Evolutionary conservation across 2,329 filamentous ascomycete species (phyloP), one percentile per base, ranked within the genome.

Genomic region (Scopulariopsis brevicaulis): DNA sequence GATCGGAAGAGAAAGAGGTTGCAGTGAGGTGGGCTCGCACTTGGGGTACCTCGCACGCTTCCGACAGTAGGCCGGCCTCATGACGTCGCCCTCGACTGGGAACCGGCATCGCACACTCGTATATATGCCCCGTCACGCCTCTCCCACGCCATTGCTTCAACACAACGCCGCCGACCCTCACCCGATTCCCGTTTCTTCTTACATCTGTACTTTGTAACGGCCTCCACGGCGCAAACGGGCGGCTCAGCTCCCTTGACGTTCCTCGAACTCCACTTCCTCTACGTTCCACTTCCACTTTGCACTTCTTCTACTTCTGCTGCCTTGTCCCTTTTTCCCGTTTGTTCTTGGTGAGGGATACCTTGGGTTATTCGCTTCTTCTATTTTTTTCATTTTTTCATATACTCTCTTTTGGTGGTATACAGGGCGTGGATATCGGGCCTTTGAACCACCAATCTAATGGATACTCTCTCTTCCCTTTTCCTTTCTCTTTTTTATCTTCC

Each of bases 1-100:
- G 81, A 83, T 62, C 74, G 81, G 52, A 86, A 86, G 68, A 75
- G 83, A 59, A 85, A 85, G 69, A 76, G 83, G 58, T 70, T 84
- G 63, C 74, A 79, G 63, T 82, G 63, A 66, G 6, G 20, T 11
- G 8, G n/a, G 10, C 14, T n/a, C 43, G n/a, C 43, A 48, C 15
- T 40, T 40, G 4, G 14, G 6, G 37, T 14, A 40, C 6, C 37
- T 18, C 12, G 18, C 37, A 7, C 18, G 37, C 37, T 14, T 40
- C 37, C 18, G 18, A 4, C 37, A 12, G n/a, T n/a, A n/a, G n/a
- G n/a, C n/a, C n/a, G n/a, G n/a, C n/a, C n/a, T n/a, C n/a, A n/a
- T n/a, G n/a, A n/a, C n/a, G n/a, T n/a, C n/a, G n/a, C n/a, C n/a
- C n/a, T n/a, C n/a, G n/a, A n/a, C n/a, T 32, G 28, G 28, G 28